Evolutionary conservation across 2,329 filamentous ascomycete species (phyloP), one percentile per base, ranked within the genome.

Genomic region (Cladophialophora carrionii): DNA sequence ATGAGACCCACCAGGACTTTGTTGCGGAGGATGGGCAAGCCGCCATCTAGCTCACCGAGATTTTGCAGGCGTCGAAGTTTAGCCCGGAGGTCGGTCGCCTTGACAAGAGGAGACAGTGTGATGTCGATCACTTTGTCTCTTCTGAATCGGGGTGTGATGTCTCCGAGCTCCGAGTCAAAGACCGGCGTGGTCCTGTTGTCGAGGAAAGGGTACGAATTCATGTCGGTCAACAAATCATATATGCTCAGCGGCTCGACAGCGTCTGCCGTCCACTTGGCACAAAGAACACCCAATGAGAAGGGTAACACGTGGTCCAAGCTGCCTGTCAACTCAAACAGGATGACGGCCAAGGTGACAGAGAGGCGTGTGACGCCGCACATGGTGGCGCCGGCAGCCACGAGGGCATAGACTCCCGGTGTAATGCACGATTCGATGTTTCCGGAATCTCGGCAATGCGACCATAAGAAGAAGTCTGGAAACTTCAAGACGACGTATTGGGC

Each of bases 181-280:
- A 96, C 83, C 0, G 94, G 93, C 71, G 96, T 92, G 67, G 93
- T 87, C 76, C 97, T 98, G 79, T 96, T 96, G 78, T 96, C 92
- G n/a, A 99, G 85, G 80, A 96, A 97, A 0, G 95, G 95, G 71
- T 98, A 99, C 2, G 91, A 90, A 77, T 99, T 98, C 90, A 99
- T 94, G 75, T 95, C 92, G 0, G 93, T 98, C 20, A 98, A 82
- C 10, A 98, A 85, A 74, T 98, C 95, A 87, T 90, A 72, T 68
- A 99, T 97, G 76, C 92, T 96, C 60, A 92, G 84, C 17, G 94
- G 95, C 77, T 99, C 95, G 58, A 99, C 86, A 3, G 92, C 93
- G 78, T 98, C 95, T 0, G 95, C 93, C 0, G 92, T 96, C 95
- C 95, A 99, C 79, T 99, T 99, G n/a, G 94, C 88, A 31, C 96